Conservation (phyloP, 345 rosid species). For the Rhodamnia argentea region DNA sequence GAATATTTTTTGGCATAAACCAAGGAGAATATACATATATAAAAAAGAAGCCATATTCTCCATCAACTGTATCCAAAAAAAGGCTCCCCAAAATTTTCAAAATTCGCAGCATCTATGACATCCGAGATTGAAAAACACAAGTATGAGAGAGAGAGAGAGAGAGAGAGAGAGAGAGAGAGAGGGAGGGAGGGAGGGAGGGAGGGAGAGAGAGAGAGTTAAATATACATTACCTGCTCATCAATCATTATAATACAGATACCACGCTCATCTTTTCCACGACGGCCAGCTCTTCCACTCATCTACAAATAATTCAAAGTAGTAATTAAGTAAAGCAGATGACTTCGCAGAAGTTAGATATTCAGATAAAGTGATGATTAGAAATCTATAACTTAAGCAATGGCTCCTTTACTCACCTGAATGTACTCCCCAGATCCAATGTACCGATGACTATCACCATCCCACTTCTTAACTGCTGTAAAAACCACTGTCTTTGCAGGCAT, state of each 20-base stretch:
- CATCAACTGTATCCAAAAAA: neutral
- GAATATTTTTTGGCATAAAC: neutral
- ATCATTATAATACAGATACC: constrained; percentile 97
- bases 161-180: neutral
- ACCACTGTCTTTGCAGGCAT: constrained; percentile 99
- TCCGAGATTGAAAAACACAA: neutral
- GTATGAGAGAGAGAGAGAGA: neutral
- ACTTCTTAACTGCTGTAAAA: constrained; percentile 87
- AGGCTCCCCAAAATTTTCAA: neutral
- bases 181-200: neutral
- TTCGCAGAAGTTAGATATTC: neutral
- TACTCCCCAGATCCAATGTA: constrained; percentile 95
- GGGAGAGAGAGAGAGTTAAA: neutral
- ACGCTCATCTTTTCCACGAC: constrained; percentile 96
- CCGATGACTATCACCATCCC: constrained; percentile 99
- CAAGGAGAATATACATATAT: neutral
- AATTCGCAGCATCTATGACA: neutral
- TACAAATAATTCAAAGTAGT: constrained; percentile 15
- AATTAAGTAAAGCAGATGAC: neutral
- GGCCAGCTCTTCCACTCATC: constrained; percentile 99
- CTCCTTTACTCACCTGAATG: constrained; percentile 62
- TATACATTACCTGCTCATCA: constrained; percentile 66
- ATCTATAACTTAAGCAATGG: neutral
- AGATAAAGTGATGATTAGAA: neutral
- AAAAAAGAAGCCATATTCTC: neutral